Base-by-base conservation (phyloP, 805 yeast genomes). In the Starmerella vaccinii region DNA sequence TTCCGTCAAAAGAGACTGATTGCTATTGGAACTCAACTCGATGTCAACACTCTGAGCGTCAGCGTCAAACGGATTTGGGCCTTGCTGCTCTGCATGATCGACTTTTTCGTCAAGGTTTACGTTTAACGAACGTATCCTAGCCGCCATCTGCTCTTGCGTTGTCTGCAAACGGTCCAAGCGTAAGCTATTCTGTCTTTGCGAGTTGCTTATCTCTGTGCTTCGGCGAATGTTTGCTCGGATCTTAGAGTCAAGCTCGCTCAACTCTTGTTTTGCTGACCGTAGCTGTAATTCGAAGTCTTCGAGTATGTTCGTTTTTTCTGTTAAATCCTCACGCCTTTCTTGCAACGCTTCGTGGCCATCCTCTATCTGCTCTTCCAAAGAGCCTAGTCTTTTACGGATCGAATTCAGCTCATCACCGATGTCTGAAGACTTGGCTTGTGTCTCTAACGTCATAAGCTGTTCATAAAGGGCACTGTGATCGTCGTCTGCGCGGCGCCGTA, bases 401-500 rank as follows among this genome's bases (percentile, higher is more conserved):
- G 24, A 27, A 7, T 41, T 24, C 16, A 41, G 23, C 16, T 41
- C 45, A 9, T 26, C 45, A 16, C n/a, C 13, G 4, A 16, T 5
- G 18, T 41, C 34, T 5, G n/a, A 27, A 12, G 45, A 26, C 9
- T 26, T 41, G 4, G 18, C 34, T 12, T 41, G 45, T 9, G 45
- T 27, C 9, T 41, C 34, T 6, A 41, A 23, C 10, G 26, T 34
- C 18, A 41, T 15, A 4, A 41, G 3, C 15, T 16, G 33, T 3
- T 22, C 15, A 6, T 13, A 8, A 4, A 26, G 7, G 10, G 34
- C 1, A 10, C 27, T 24, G 5, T n/a, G 5, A 1, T 41, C 34
- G 24, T 41, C 45, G 9, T 41, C 45, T 8, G 45, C 33, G 9
- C 45, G 45, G 27, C 45, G 45, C 3, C 34, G 34, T 23, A 27